Evolutionary conservation across 2,329 filamentous ascomycete species (phyloP).

Genomic region (Aspergillus terreus): DNA sequence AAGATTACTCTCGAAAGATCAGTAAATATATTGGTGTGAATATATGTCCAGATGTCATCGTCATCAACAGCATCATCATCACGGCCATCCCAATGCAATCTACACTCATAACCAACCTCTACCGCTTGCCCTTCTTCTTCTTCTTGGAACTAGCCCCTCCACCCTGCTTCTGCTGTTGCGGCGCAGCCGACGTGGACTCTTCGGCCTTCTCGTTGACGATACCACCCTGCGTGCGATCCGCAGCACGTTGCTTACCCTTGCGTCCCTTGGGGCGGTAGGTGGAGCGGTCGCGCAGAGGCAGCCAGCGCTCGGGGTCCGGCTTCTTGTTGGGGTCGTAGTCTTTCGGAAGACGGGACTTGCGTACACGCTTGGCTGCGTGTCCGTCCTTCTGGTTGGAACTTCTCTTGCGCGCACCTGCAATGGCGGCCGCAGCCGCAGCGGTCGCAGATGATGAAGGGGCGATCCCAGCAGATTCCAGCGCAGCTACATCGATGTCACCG

Average conservation of each 20-base stretch:
- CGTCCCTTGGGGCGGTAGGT: constrained; percentile 86
- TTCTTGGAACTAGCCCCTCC: constrained; percentile 42
- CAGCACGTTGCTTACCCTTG: constrained; percentile 81
- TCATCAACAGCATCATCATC: no score
- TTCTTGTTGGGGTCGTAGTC: constrained; percentile 67
- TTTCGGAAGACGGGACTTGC: constrained; percentile 47
- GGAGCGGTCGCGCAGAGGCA: constrained; percentile 83
- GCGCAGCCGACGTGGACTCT: constrained; percentile 37
- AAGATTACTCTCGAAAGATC: no score
- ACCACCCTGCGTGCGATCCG: constrained; percentile 80
- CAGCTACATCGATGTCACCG: constrained; percentile 39
- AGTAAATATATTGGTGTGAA: no score
- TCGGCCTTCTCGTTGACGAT: constrained; percentile 69
- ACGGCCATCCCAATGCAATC: no score
- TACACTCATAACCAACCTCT: constrained; percentile 5
- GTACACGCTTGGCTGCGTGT: constrained; percentile 39
- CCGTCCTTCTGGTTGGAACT: constrained; percentile 29
- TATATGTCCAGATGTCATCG: no score
- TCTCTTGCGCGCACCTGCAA: constrained; percentile 40
- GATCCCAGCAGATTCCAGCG: constrained; percentile 45
- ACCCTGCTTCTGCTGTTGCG: constrained; percentile 30
- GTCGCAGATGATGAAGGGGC: constrained; percentile 29
- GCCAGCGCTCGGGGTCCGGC: constrained; percentile 86
- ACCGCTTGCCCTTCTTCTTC: constrained; percentile 52
- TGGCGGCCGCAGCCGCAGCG: constrained; percentile 28